These are phyloP conservation scores for Naegleria fowleri DNA, from an alignment of 208 protist species.

Conservation along the genomic window DNA sequence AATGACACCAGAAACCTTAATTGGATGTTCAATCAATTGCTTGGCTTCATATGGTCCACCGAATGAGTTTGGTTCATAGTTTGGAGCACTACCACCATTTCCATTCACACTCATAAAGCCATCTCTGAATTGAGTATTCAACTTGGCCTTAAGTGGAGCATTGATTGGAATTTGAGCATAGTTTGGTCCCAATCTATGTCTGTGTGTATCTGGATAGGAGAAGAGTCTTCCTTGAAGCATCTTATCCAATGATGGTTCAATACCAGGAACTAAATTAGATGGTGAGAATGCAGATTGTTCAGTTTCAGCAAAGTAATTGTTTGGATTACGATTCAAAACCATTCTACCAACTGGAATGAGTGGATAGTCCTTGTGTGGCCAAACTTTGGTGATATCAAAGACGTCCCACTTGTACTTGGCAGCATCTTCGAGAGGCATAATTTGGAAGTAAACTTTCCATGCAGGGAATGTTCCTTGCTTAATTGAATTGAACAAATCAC, in stretches of 20 bases:
- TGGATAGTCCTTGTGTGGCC: constrained; percentile 58
- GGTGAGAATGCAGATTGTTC: constrained; percentile 69
- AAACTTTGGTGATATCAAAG: constrained; percentile 71
- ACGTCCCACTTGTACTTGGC: constrained; percentile 50
- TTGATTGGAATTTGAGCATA: constrained; percentile 66
- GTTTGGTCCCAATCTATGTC: constrained; percentile 62
- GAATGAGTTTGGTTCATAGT: constrained; percentile 59
- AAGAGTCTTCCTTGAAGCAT: constrained; percentile 68
- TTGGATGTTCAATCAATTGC: neutral
- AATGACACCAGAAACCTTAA: neutral
- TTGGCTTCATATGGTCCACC: constrained; percentile 28
- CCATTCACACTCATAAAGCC: constrained; percentile 46
- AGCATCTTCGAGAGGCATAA: constrained; percentile 58
- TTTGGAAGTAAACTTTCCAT: constrained; percentile 61
- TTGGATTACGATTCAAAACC: constrained; percentile 66
- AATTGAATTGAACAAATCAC: constrained; percentile 65
- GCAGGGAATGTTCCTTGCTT: constrained; percentile 49
- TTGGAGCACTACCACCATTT: constrained; percentile 46
- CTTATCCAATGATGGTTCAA: constrained; percentile 57
- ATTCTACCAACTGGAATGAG: constrained; percentile 57
- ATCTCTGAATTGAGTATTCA: constrained; percentile 48
- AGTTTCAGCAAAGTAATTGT: constrained; percentile 71
- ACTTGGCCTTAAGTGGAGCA: constrained; percentile 31
- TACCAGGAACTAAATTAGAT: constrained; percentile 61
- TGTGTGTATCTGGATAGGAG: constrained; percentile 64